phyloP scores from a whole-genome alignment of 768 basidiomycete genomes.

The Mycena latifolia region DNA sequence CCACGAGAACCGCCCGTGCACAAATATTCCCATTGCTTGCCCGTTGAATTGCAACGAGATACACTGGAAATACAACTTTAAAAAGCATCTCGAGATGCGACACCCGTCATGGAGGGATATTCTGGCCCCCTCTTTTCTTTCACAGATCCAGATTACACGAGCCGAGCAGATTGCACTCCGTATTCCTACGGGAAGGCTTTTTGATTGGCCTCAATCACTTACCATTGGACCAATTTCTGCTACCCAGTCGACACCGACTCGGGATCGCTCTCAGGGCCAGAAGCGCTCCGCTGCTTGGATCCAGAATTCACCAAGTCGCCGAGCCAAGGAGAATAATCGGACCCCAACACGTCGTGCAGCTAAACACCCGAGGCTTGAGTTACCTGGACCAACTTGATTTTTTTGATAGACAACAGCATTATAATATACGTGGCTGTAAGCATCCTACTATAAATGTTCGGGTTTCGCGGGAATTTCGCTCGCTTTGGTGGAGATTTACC shows the following conservation, averaged over 20 bases:
- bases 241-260: background rate
- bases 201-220: background rate
- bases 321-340: background rate
- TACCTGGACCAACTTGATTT: too few species aligned
- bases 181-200: background rate
- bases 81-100: background rate
- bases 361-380: background rate
- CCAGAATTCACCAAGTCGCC: background rate
- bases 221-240: background rate
- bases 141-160: background rate
- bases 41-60: background rate
- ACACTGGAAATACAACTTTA: background rate
- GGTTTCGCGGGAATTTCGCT: too few species aligned
- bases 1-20: background rate
- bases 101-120: background rate
- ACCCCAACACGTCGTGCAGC: background rate
- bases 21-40: conserved; percentile 1
- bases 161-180: background rate
- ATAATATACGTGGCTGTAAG: too few species aligned
- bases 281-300: background rate
- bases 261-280: background rate
- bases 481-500: too few species aligned
- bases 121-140: background rate
- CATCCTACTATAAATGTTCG: too few species aligned
- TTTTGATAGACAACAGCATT: too few species aligned